These are phyloP conservation scores for Fraxinus sp. DNA, from an alignment of 305 asterid genomes.

Conservation along the genomic window DNA sequence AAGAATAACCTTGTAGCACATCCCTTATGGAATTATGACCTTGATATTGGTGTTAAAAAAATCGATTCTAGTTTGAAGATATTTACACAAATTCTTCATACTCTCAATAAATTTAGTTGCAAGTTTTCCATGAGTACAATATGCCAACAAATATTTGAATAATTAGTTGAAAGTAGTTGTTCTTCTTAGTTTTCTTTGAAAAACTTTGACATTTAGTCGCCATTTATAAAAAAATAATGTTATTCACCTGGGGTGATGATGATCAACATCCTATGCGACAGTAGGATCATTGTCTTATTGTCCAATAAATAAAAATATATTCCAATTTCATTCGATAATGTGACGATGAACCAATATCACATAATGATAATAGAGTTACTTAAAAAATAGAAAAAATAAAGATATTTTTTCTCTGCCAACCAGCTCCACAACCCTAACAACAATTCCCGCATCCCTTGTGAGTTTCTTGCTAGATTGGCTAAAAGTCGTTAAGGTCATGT, in stretches of 20 bases:
- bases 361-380: background rate
- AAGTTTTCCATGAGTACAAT: background rate
- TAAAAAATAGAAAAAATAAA: no score
- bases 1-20: no score
- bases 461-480: background rate
- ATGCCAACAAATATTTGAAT: no score
- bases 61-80: background rate
- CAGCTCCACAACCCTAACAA: background rate
- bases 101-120: background rate
- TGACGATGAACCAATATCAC: background rate
- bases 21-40: background rate
- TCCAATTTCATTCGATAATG: background rate
- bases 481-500: background rate
- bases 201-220: background rate
- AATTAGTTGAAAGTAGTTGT: no score
- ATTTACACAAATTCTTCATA: background rate
- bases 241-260: background rate
- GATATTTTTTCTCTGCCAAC: no score
- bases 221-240: no score
- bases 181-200: background rate
- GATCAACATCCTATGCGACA: no score
- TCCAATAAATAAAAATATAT: background rate
- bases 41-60: background rate
- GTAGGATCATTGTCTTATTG: background rate
- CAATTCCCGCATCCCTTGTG: background rate